A percentile compares a stretch with the other conserved stretches of the same genome.
Conservation (phyloP, 495 filamentous ascomycete genomes). For the Umbilicaria muhlenbergii region DNA sequence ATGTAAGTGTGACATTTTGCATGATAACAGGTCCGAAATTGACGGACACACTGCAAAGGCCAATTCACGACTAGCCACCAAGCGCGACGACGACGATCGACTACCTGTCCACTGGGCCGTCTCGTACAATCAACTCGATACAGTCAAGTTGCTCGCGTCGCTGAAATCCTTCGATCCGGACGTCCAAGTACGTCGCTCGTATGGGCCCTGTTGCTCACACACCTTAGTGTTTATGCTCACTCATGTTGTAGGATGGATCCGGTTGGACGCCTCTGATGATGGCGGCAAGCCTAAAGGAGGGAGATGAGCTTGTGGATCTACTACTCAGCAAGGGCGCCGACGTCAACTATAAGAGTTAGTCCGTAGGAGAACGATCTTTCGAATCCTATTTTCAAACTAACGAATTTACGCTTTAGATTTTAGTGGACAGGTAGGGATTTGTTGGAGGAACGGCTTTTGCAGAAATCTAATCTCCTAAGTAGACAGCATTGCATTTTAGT, state of each 20-base stretch:
- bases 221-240: neutral
- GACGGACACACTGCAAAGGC: conserved; percentile 28
- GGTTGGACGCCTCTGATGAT: conserved; percentile 97
- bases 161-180: conserved; percentile 75
- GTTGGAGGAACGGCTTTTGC: neutral
- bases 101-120: conserved; percentile 92
- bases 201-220: neutral
- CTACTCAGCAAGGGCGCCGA: conserved; percentile 72
- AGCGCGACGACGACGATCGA: conserved; percentile 76
- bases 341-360: conserved; percentile 59
- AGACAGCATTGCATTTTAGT: conserved; percentile 84
- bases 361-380: neutral
- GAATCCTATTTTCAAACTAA: neutral
- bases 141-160: conserved; percentile 53
- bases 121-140: conserved; percentile 64
- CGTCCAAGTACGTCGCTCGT: conserved; percentile 42
- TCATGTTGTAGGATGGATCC: conserved; percentile 48
- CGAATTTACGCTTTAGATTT: conserved; percentile 17
- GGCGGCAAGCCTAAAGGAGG: conserved; percentile 53
- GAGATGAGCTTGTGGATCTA: conserved; percentile 41
- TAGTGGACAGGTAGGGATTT: conserved; percentile 36
- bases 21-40: neutral
- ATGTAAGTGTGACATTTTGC: conserved; percentile 29
- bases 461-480: neutral
- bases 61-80: conserved; percentile 59